Evolutionary conservation across 495 filamentous ascomycete genomes (phyloP), one percentile per base, ranked within the genome.

Genomic region (Parathielavia appendiculata): DNA sequence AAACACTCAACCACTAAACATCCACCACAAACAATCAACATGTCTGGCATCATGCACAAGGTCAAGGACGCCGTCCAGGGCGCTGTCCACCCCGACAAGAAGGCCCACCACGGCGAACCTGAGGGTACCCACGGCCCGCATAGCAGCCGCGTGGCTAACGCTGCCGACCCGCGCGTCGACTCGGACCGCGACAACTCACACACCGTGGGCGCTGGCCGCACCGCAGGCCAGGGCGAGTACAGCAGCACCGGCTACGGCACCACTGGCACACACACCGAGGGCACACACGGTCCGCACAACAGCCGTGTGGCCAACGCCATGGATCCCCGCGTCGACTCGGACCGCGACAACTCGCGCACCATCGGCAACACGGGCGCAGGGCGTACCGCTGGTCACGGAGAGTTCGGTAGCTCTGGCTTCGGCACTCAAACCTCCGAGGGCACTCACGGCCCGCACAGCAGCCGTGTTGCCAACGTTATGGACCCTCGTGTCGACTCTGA

Each of bases 21-120:
- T n/a, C 48, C 57, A 56, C 23, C 39, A 45, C 17, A 54, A 44
- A 60, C 36, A 45, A 60, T 44, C 75, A 84, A 63, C 65, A 89
- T 89, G 86, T 86, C 84, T 23, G 70, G 75, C 58, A 70, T 90
- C 59, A 69, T 88, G 63, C 80, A 90, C 77, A 91, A 90, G 66
- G 78, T 88, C 72, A 90, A 89, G 75, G 82, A 89, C 38, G 84
- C 79, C 66, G 60, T 91, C 56, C 74, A 79, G 54, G 63, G 72
- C 54, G 84, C 79, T 65, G 60, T 91, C 56, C 74, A 79, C 55
- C 63, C 71, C 54, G 72, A 81, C 70, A 67, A 63, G 47, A 49
- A 49, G 46, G 10, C 12, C 26, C 49, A 51, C 11, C 60, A 63
- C 45, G 60, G 64, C 20, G 12, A 23, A 64, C 66, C 19, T 66